Base-by-base conservation (phyloP, 2,329 filamentous ascomycete genomes). In the Hawksworthiomyces lignivorus region DNA sequence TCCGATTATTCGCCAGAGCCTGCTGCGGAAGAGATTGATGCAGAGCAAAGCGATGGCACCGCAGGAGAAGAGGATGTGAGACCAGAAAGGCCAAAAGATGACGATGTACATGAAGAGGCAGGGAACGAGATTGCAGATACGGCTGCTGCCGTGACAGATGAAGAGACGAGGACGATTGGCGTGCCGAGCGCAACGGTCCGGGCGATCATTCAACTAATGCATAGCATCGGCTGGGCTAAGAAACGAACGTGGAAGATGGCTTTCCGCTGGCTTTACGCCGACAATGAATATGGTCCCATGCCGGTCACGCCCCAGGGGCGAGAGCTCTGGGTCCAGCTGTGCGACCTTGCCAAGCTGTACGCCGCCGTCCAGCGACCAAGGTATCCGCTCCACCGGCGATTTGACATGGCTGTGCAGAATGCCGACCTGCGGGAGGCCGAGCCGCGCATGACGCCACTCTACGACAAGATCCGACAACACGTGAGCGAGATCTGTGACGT, bases 201-300 rank as follows among this genome's bases (percentile, higher is more conserved):
- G 5, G 28, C 32, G 7, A 31, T 46, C 3, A 14, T 41, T 1
- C 14, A 17, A 20, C 42, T 51, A 7, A 51, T 51, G 49, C n/a
- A 44, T 27, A 9, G n/a, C 6, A 11, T 27, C 5, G 44, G 43
- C 15, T 51, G 49, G 49, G 44, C 46, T 2, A 48, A 42, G 4
- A 41, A 30, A 29, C 30, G 19, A 7, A 41, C 30, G 20, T 51
- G 49, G 49, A 47, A 46, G 15, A 27, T 35, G 5, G 17, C 28
- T 2, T 38, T 48, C 7, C 27, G 37, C n/a, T 34, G 37, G 29
- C 22, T 37, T 15, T 20, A 18, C 4, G 15, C 15, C 4, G 30
- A 39, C 12, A 11, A 39, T n/a, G 24, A 33, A 18, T 22, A 21
- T 20, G 43, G 29, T 12, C 32, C 8, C 14, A 11, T n/a, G 32